phyloP scores from a whole-genome alignment of 2,329 filamentous ascomycete genomes.

The Aspergillus alliaceus region DNA sequence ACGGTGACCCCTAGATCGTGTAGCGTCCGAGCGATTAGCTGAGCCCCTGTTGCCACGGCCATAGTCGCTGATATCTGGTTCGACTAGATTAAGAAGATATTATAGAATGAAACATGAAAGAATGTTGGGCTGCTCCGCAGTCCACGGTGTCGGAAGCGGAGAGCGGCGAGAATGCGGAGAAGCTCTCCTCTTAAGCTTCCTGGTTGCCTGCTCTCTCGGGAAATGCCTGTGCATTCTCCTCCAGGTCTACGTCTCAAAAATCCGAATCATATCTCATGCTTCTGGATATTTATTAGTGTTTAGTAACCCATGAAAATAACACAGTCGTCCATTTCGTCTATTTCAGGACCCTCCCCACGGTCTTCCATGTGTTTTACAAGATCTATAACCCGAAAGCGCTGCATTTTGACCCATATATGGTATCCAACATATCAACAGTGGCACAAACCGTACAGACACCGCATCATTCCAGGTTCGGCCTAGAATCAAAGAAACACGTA shows the following conservation, averaged over 20 bases:
- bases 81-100: not conserved
- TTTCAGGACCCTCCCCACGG: not conserved
- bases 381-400: slow-evolving; percentile 4
- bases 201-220: not conserved
- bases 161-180: slow-evolving; percentile 10
- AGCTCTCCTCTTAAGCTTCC: not conserved
- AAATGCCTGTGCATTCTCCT: no score
- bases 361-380: not conserved
- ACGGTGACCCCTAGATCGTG: slow-evolving; percentile 51
- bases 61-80: slow-evolving; percentile 12
- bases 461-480: not conserved
- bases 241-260: no score
- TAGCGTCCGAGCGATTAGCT: slow-evolving; percentile 51
- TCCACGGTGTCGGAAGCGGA: not conserved
- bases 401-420: slow-evolving; percentile 6
- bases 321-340: no score
- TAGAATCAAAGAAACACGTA: not conserved
- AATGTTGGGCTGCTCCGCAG: not conserved
- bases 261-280: no score
- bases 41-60: slow-evolving; percentile 39
- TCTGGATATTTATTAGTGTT: no score
- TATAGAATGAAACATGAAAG: not conserved
- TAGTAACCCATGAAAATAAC: no score
- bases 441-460: slow-evolving; percentile 1
- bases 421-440: slow-evolving; percentile 17